phyloP scores from a whole-genome alignment of 163 green algal species.

The Chlorella variabilis region DNA sequence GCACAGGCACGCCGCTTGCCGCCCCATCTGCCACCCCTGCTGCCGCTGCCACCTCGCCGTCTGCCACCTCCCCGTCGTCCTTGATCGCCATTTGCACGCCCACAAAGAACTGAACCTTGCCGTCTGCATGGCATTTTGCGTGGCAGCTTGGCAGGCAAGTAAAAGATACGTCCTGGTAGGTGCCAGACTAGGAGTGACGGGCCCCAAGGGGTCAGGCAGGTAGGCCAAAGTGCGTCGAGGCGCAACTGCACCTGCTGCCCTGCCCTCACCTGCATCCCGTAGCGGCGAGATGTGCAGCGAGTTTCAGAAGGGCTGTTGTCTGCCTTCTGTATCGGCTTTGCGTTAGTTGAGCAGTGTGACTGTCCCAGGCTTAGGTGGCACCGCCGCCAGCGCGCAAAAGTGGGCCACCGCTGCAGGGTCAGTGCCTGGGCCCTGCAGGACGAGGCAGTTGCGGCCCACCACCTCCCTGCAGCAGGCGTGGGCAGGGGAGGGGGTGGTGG shows the following conservation, averaged over 20 bases:
- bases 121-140: conserved; percentile 8
- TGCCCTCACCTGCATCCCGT: conserved; percentile 43
- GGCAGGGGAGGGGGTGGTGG: no score
- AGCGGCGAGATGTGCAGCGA: conserved; percentile 43
- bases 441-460: conserved; percentile 50
- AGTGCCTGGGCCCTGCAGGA: conserved; percentile 73
- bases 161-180: no score
- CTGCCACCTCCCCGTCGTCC: no score
- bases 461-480: no score
- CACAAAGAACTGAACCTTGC: conserved; percentile 60
- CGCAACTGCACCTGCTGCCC: no score
- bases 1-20: neutral
- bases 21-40: no score
- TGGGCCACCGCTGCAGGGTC: conserved; percentile 61
- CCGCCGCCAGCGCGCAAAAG: conserved; percentile 69
- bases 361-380: conserved; percentile 17
- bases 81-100: conserved; percentile 80
- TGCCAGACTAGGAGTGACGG: no score
- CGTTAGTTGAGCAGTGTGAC: conserved; percentile 73
- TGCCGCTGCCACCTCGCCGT: no score
- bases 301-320: conserved; percentile 67
- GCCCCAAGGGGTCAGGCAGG: no score
- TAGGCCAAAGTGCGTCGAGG: no score
- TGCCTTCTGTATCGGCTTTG: conserved; percentile 55
- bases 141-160: no score